Evolutionary conservation across 352 stramenopile species (phyloP), one percentile per base, ranked within the genome.

Genomic region (Phytophthora foliorum): DNA sequence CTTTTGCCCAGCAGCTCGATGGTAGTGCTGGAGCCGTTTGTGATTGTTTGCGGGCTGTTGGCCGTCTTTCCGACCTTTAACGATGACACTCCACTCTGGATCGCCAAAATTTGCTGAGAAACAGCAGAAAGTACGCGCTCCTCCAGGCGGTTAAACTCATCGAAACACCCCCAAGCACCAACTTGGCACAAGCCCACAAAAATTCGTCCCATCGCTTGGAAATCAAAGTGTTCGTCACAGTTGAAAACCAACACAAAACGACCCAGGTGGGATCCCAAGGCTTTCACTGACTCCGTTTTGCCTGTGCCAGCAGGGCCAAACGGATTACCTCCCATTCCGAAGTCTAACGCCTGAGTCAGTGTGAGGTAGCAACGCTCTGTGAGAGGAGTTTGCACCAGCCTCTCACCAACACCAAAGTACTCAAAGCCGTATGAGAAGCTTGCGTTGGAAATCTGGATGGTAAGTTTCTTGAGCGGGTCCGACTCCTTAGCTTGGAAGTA

Each of bases 221-320:
- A 99, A 77, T 99, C 98, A 75, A 99, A 99, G 32, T 97, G 91
- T 75, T 99, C 98, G 60, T 99, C 98, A 86, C 98, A 99, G 80
- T 99, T 99, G 86, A 99, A 99, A 22, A 99, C 98, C 34, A 99
- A 72, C 25, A 99, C 98, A 77, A 99, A 99, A 31, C 98, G 90
- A 58, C 98, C 98, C 19, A 99, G 81, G 54, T 99, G 97, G 11
- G 98, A 98, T 25, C 98, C 98, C 24, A 99, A 79, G 27, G 98
- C 98, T 75, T 99, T 99, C 10, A 99, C 98, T 25, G 92, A 99
- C 81, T 99, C 98, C 7, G 98, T 99, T 79, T 99, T 99, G 67
- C 98, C 98, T 9, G 98, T 99, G 24, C 98, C 98, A 27, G 98
- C 98, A 46, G 98, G 98, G 39, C 98, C 98, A 73, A 99, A 99